Percentiles rank a stretch among this genome's conserved stretches.
phyloP scores from a whole-genome alignment of 1,284 basidiomycete genomes.

The Apiotrichum brassicae region DNA sequence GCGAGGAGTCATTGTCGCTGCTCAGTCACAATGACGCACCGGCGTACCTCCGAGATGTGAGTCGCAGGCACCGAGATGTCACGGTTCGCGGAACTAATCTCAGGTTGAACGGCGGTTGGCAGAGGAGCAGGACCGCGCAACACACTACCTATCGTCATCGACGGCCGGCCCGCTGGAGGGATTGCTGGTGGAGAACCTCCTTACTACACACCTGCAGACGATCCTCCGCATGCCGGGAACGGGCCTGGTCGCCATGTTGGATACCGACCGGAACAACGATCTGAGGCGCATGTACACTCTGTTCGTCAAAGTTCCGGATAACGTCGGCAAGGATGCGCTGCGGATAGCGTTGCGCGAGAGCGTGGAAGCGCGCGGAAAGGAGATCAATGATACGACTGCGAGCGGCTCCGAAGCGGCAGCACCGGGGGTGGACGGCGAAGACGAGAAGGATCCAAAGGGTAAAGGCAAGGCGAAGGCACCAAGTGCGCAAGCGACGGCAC shows the following conservation, averaged over 20 bases:
- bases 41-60: conserved; percentile 72
- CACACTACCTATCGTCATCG: conserved; percentile 76
- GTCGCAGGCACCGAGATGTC: conserved; percentile 29
- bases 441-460: conserved; percentile 48
- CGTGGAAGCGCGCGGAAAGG: conserved; percentile 67
- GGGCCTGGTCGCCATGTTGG: conserved; percentile 83
- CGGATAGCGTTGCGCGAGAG: conserved; percentile 68
- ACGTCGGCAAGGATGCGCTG: conserved; percentile 59
- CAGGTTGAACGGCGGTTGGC: conserved; percentile 78
- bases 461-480: conserved; percentile 56
- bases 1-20: conserved; percentile 64
- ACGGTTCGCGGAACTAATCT: neutral
- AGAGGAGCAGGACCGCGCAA: conserved; percentile 79
- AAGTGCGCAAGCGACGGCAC: conserved; percentile 26
- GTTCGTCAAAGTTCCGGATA: conserved; percentile 61
- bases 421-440: conserved; percentile 30
- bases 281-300: conserved; percentile 74
- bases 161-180: conserved; percentile 65
- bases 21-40: conserved; percentile 71
- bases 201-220: conserved; percentile 67
- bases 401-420: conserved; percentile 34
- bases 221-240: conserved; percentile 77
- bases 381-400: conserved; percentile 61
- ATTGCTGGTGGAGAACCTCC: conserved; percentile 70
- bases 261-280: conserved; percentile 69